phyloP scores from a whole-genome alignment of 306 rosid species.

The Pyrus bretschneideri region DNA sequence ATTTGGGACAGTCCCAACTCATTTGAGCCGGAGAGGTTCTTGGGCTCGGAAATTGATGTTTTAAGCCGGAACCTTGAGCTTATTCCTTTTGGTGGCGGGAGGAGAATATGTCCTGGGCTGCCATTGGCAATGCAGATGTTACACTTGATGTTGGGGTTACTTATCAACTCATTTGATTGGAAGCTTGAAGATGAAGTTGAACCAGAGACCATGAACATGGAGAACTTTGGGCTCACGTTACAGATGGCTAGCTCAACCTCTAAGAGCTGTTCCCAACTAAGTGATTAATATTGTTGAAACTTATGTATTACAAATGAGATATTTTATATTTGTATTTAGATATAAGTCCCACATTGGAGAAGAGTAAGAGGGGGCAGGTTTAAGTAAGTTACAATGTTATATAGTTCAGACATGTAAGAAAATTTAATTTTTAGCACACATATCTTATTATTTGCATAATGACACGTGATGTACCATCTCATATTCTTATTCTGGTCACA shows the following conservation, averaged over 20 bases:
- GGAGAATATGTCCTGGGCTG: constrained; percentile 33
- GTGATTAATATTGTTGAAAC: too few relatives aligned
- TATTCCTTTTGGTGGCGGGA: constrained; percentile 25
- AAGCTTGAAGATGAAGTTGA: constrained; percentile 19
- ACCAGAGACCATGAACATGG: constrained; percentile 10
- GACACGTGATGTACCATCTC: too few relatives aligned
- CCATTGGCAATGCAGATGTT: constrained; percentile 21
- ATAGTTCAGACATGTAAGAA: too few relatives aligned
- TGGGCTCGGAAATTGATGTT: constrained; percentile 3
- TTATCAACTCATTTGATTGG: constrained; percentile 26
- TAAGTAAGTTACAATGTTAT: too few relatives aligned
- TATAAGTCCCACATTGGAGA: too few relatives aligned
- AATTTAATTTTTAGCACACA: too few relatives aligned
- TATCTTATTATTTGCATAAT: too few relatives aligned
- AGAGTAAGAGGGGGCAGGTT: too few relatives aligned
- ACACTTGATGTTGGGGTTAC: constrained; percentile 27
- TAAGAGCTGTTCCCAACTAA: neutral
- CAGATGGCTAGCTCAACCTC: neutral
- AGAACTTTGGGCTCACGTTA: constrained; percentile 4
- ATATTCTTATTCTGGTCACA: too few relatives aligned
- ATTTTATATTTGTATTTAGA: too few relatives aligned
- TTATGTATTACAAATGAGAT: too few relatives aligned
- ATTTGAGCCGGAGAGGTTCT: constrained; percentile 14
- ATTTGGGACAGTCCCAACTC: constrained; percentile 2
- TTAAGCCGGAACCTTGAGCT: constrained; percentile 25